Conservation (phyloP, 805 yeast species). For the Scheffersomyces coipomensis region DNA sequence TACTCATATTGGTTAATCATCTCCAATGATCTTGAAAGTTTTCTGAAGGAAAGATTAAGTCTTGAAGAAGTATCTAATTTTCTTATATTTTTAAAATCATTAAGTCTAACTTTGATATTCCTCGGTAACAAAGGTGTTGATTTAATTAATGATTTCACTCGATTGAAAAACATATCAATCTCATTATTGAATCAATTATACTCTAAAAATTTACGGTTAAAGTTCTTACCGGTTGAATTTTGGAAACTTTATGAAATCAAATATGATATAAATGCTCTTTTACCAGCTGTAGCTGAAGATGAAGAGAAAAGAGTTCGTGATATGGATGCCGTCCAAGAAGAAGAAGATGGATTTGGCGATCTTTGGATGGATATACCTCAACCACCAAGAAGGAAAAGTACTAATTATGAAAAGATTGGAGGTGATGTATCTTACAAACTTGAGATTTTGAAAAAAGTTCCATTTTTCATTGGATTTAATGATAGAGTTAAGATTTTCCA, state of each 20-base stretch:
- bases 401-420: background rate
- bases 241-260: slow-evolving; percentile 47
- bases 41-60: slow-evolving; percentile 40
- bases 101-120: slow-evolving; percentile 52
- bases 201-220: slow-evolving; percentile 60
- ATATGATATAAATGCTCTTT: slow-evolving; percentile 35
- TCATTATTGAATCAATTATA: slow-evolving; percentile 63
- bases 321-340: slow-evolving; percentile 9
- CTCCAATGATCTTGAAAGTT: slow-evolving; percentile 63
- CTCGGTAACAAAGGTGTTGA: slow-evolving; percentile 11
- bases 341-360: slow-evolving; percentile 9
- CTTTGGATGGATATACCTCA: background rate
- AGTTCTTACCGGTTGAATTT: slow-evolving; percentile 45
- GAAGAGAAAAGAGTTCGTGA: slow-evolving; percentile 32
- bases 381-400: background rate
- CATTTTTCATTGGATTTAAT: slow-evolving; percentile 78
- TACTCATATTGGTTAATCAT: slow-evolving; percentile 67
- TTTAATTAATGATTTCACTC: slow-evolving; percentile 3
- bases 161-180: slow-evolving; percentile 38
- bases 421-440: slow-evolving; percentile 26
- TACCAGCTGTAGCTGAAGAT: slow-evolving; percentile 38
- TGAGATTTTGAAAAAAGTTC: slow-evolving; percentile 59
- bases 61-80: slow-evolving; percentile 38
- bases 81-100: slow-evolving; percentile 46
- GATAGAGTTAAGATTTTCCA: slow-evolving; percentile 75